These are phyloP conservation scores for Xylariaceae sp. DNA, from an alignment of 2,329 filamentous ascomycete species.

Conservation along the genomic window DNA sequence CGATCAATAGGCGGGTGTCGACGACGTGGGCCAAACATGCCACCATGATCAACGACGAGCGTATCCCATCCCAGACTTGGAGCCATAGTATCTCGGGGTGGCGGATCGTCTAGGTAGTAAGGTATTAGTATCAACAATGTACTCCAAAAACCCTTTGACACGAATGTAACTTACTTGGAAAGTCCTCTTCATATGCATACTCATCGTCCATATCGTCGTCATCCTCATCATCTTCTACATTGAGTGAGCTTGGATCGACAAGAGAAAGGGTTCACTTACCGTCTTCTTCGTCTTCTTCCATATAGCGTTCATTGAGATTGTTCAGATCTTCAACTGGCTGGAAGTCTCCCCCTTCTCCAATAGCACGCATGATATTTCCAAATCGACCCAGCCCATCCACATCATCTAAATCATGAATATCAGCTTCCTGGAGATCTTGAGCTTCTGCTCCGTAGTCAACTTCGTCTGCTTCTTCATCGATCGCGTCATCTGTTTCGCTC, in stretches of 20 bases:
- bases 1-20: conserved; percentile 62
- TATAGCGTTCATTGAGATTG: conserved; percentile 57
- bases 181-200: conserved; percentile 66
- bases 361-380: conserved; percentile 61
- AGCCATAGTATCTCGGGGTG: conserved; percentile 50
- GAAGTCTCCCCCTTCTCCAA: conserved; percentile 58
- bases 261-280: conserved; percentile 42
- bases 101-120: conserved; percentile 47
- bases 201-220: conserved; percentile 74
- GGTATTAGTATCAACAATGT: conserved; percentile 18
- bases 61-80: conserved; percentile 63
- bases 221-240: conserved; percentile 61
- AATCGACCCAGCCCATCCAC: conserved; percentile 47
- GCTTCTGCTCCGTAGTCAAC: conserved; percentile 59
- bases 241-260: conserved; percentile 31
- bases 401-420: conserved; percentile 54
- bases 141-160: not conserved
- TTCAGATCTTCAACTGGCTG: conserved; percentile 59
- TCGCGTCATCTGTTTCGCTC: conserved; percentile 63
- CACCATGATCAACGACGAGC: conserved; percentile 53
- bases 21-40: conserved; percentile 52
- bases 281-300: conserved; percentile 65
- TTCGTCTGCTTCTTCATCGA: conserved; percentile 61
- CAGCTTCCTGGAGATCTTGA: conserved; percentile 61
- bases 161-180: conserved; percentile 55